A percentile compares a stretch with the other conserved stretches of the same genome.
phyloP scores from a whole-genome alignment of 2,329 filamentous ascomycete genomes.

The Thielaviopsis euricoi region DNA sequence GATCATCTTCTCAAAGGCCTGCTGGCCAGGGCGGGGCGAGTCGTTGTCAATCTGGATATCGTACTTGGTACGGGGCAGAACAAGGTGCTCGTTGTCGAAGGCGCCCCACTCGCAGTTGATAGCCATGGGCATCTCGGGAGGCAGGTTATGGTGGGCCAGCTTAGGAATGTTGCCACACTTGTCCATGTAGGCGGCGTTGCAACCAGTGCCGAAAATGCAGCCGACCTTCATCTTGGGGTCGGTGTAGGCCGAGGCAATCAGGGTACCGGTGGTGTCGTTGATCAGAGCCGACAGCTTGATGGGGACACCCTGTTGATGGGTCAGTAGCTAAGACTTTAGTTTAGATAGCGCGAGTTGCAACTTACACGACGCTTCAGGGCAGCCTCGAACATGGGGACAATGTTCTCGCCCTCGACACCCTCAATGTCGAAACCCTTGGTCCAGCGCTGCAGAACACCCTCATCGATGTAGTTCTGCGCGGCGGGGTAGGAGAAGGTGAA shows the following conservation, averaged over 20 bases:
- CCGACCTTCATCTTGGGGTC: slow-evolving; percentile 84
- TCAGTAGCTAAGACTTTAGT: slow-evolving; percentile 14
- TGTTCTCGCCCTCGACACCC: slow-evolving; percentile 78
- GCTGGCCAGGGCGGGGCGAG: slow-evolving; percentile 82
- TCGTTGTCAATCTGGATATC: slow-evolving; percentile 79
- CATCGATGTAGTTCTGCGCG: slow-evolving; percentile 83
- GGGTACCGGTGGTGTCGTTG: slow-evolving; percentile 93
- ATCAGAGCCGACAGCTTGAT: slow-evolving; percentile 88
- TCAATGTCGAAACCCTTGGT: slow-evolving; percentile 94
- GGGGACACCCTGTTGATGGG: slow-evolving; percentile 51
- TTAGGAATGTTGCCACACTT: slow-evolving; percentile 81
- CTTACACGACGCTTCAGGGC: slow-evolving; percentile 45
- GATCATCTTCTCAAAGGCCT: slow-evolving; percentile 97
- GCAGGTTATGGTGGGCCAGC: slow-evolving; percentile 78
- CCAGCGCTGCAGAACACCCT: slow-evolving; percentile 86
- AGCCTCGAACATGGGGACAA: slow-evolving; percentile 73
- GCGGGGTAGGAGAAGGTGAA: slow-evolving; percentile 96
- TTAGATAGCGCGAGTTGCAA: neutral
- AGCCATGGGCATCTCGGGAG: slow-evolving; percentile 69
- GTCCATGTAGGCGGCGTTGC: slow-evolving; percentile 98
- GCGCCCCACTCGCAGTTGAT: slow-evolving; percentile 98
- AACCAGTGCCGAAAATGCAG: slow-evolving; percentile 96
- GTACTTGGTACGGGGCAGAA: slow-evolving; percentile 72
- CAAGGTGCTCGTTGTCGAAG: slow-evolving; percentile 84
- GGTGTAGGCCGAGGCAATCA: slow-evolving; percentile 96